These are phyloP conservation scores for Barnettozyma populi DNA, from an alignment of 805 yeast genomes.

Conservation along the genomic window DNA sequence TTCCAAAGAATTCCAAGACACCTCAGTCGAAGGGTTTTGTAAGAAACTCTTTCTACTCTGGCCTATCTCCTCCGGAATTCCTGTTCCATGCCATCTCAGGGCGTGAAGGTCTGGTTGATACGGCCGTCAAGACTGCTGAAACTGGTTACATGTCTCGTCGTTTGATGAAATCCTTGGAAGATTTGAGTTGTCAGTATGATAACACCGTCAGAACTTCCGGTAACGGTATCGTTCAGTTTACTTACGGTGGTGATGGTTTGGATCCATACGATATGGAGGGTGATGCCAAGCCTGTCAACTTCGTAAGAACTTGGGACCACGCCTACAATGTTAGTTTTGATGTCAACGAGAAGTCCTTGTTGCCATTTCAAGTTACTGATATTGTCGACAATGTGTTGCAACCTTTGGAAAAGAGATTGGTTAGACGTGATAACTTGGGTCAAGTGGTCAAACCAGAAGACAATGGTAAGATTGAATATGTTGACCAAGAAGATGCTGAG, in stretches of 20 bases:
- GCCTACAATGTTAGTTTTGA: constrained; percentile 68
- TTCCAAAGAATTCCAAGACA: constrained; percentile 90
- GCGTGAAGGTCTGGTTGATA: constrained; percentile 98
- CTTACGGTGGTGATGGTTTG: constrained; percentile 97
- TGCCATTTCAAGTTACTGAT: constrained; percentile 64
- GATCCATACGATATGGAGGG: constrained; percentile 99
- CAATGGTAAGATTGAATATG: constrained; percentile 49
- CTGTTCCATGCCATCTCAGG: constrained; percentile 98
- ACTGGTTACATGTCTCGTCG: constrained; percentile 99
- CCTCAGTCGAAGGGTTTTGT: constrained; percentile 98
- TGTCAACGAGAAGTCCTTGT: constrained; percentile 46
- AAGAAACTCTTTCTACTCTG: constrained; percentile 89
- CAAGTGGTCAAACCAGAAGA: constrained; percentile 39
- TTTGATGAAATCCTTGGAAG: constrained; percentile 95
- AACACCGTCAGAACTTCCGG: constrained; percentile 92
- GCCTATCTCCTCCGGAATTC: constrained; percentile 94
- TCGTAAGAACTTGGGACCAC: constrained; percentile 92
- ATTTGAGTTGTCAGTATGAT: constrained; percentile 88
- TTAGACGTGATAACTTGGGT: constrained; percentile 74
- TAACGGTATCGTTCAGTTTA: constrained; percentile 95
- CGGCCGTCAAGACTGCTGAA: constrained; percentile 99
- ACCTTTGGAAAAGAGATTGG: constrained; percentile 55
- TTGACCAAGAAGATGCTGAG: constrained; percentile 85
- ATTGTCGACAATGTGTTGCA: constrained; percentile 48
- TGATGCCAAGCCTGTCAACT: constrained; percentile 94